Percentiles rank a stretch among this genome's conserved stretches.
Evolutionary conservation across 306 rosid genomes (phyloP).

Genomic region (Aeschynomene evenia): DNA sequence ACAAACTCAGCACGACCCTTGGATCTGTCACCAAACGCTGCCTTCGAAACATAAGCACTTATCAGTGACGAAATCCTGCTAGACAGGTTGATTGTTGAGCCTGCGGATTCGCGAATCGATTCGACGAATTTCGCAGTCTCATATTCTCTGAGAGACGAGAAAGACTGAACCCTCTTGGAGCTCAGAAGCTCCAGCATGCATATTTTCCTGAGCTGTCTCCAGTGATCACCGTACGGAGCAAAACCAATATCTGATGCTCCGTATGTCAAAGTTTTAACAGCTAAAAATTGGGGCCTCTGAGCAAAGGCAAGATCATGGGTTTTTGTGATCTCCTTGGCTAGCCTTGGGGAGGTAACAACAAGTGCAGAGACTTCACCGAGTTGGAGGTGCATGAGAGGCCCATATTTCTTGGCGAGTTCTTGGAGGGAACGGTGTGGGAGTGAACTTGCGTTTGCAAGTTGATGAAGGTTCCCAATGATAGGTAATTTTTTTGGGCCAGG

Average conservation of each 20-base stretch:
- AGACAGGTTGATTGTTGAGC: background rate
- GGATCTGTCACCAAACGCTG: background rate
- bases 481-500: slow-evolving; percentile 19
- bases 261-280: background rate
- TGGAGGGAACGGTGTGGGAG: background rate
- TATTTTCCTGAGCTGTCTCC: too few relatives aligned
- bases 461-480: slow-evolving; percentile 11
- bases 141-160: background rate
- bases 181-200: too few relatives aligned
- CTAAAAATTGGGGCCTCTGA: too few relatives aligned
- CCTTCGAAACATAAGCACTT: background rate
- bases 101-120: background rate
- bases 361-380: background rate
- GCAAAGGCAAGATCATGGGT: too few relatives aligned
- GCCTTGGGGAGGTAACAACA: background rate
- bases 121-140: background rate
- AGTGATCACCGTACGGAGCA: background rate
- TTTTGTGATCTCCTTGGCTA: background rate
- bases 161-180: background rate
- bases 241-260: background rate
- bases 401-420: background rate
- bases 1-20: background rate
- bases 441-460: background rate
- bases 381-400: slow-evolving; percentile 22
- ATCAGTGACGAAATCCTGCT: background rate